Percentiles rank a stretch among this genome's conserved stretches.
Evolutionary conservation across 139 green algal species (phyloP).

Genomic region (Choricystis sp.): DNA sequence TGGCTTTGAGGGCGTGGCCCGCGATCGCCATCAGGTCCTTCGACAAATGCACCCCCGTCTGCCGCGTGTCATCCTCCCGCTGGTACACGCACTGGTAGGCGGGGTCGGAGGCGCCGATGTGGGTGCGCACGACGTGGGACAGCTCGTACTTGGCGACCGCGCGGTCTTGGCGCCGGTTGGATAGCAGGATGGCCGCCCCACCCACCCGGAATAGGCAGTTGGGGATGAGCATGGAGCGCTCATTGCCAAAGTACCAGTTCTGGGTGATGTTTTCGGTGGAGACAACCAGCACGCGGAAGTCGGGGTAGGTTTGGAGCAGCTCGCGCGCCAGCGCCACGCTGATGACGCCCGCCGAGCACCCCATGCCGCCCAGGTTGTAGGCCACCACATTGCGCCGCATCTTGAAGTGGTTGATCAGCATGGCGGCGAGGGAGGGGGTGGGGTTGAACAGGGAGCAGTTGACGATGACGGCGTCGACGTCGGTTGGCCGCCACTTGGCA

Average conservation of each 20-base stretch:
- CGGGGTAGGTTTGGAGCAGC: slow-evolving; percentile 46
- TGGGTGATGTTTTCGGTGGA: slow-evolving; percentile 97
- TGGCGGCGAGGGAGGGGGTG: slow-evolving; percentile 77
- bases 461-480: slow-evolving; percentile 86
- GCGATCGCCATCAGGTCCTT: slow-evolving; percentile 90
- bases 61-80: slow-evolving; percentile 45
- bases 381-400: slow-evolving; percentile 77
- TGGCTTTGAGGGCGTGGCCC: slow-evolving; percentile 64
- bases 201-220: slow-evolving; percentile 95
- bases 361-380: slow-evolving; percentile 96
- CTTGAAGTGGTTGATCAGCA: slow-evolving; percentile 93
- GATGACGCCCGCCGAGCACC: slow-evolving; percentile 77
- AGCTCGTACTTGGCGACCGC: slow-evolving; percentile 73
- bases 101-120: slow-evolving; percentile 77
- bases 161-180: slow-evolving; percentile 54
- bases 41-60: slow-evolving; percentile 55
- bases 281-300: slow-evolving; percentile 30
- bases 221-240: slow-evolving; percentile 87
- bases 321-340: slow-evolving; percentile 74
- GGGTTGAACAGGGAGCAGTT: slow-evolving; percentile 97
- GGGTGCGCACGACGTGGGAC: slow-evolving; percentile 69
- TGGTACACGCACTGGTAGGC: slow-evolving; percentile 77
- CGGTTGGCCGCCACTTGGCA: slow-evolving; percentile 17
- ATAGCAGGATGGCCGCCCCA: slow-evolving; percentile 77
- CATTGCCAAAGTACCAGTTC: slow-evolving; percentile 89